Evolutionary conservation across 1,139 yeast species (phyloP).

Genomic region (Sugiyamaella japonica): DNA sequence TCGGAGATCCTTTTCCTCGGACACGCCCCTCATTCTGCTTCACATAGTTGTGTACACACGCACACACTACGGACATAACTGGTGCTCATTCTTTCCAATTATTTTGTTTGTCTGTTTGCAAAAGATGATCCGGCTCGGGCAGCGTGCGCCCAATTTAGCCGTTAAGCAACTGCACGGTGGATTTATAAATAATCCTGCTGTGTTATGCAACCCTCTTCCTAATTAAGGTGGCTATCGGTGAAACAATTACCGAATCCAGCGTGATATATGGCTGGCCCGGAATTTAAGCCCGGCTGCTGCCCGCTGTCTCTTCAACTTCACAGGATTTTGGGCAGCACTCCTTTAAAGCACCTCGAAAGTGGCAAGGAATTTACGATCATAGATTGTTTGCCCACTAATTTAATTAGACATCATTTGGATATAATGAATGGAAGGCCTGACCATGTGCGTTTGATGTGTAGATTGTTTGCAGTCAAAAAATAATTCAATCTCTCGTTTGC

Average conservation of each 20-base stretch:
- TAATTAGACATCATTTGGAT: no score
- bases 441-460: no score
- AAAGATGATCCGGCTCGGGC: slow-evolving; percentile 13
- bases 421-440: no score
- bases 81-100: background rate
- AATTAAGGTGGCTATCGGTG: slow-evolving; percentile 4
- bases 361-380: no score
- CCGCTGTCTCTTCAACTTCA: background rate
- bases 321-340: no score
- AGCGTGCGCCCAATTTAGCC: background rate
- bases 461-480: no score
- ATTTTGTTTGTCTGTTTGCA: background rate
- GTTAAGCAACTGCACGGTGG: slow-evolving; percentile 5
- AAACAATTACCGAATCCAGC: slow-evolving; percentile 1
- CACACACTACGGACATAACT: no score
- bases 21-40: background rate
- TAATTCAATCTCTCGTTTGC: no score
- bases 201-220: slow-evolving; percentile 6
- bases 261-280: background rate
- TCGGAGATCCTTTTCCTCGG: background rate
- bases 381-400: no score
- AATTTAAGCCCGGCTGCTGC: background rate
- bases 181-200: slow-evolving; percentile 6
- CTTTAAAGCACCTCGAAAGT: no score
- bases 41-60: background rate